Evolutionary conservation across 176 grass and related monocot species (phyloP), one percentile per base, ranked within the genome.

Genomic region (Eleusine indica): DNA sequence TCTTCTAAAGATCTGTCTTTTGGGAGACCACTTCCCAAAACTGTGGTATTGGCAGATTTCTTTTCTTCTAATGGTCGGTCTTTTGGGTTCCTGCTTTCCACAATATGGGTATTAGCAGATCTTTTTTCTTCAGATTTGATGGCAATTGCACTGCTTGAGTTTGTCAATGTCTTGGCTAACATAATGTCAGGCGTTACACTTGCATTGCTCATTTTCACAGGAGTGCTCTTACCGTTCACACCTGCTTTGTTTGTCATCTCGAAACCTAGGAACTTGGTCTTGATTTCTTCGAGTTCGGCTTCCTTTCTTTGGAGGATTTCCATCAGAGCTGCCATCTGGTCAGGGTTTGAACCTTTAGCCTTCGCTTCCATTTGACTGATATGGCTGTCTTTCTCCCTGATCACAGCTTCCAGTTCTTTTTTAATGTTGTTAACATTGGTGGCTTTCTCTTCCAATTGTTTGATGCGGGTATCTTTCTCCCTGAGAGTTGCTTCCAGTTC

Each of bases 201-300:
- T 28, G 19, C 29, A 58, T 67, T 88, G 49, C 73, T 80, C 25
- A 22, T 63, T 57, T 81, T 32, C 77, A 29, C 48, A 37, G 40
- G 46, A 87, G 37, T 86, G 37, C 35, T 93, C 21, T 52, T 86
- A 21, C 47, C 80, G 66, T 51, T 61, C 38, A 70, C 13, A 1
- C 18, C 22, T 0, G 22, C 65, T 61, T 70, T 83, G 16, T 86
- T 62, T 70, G 69, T 15, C 70, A 70, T 86, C 52, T 69, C 77
- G 72, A 58, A 21, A 42, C 84, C 75, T 70, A 75, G 86, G 81
- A 84, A 80, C 49, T 53, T 89, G 7, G 52, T 32, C 76, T 89
- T 96, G 68, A 98, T 86, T 76, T 96, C 91, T 85, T 98, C 93
- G 19, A 98, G 92, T 76, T 96, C 86, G 0, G 77, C 66, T 71